Conservation (phyloP, 768 basidiomycete genomes). For the Suillus subaureus region DNA sequence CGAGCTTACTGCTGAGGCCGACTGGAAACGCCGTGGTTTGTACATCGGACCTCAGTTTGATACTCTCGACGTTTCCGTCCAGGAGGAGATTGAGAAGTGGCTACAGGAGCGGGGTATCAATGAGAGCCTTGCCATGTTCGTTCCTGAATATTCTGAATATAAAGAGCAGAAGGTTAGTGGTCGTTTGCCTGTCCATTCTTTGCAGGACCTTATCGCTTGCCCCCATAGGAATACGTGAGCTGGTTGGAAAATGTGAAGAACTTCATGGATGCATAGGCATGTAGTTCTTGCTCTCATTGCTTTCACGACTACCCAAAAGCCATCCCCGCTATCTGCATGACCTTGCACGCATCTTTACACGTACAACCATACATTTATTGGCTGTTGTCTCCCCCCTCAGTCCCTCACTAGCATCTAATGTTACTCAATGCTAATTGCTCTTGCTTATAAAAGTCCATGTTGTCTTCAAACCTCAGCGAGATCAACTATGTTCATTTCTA, state of each 20-base stretch:
- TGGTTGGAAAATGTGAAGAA: slow-evolving; percentile 85
- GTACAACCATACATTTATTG: slow-evolving; percentile 16
- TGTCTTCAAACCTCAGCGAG: not conserved
- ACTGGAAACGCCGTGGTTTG: slow-evolving; percentile 89
- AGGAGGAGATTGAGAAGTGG: slow-evolving; percentile 91
- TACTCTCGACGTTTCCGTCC: slow-evolving; percentile 82
- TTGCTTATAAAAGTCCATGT: not conserved
- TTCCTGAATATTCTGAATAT: slow-evolving; percentile 83
- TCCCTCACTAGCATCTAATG: slow-evolving; percentile 6
- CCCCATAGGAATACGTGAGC: slow-evolving; percentile 79
- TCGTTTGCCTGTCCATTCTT: slow-evolving; percentile 21
- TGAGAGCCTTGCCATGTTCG: slow-evolving; percentile 79
- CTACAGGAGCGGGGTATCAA: slow-evolving; percentile 89
- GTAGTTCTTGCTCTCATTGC: not conserved
- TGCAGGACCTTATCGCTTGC: slow-evolving; percentile 14
- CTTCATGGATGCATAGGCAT: slow-evolving; percentile 68
- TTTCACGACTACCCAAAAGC: slow-evolving; percentile 5
- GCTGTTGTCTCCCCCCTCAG: slow-evolving; percentile 26
- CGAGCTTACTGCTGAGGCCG: slow-evolving; percentile 82
- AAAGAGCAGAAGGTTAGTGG: slow-evolving; percentile 88
- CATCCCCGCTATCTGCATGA: slow-evolving; percentile 2
- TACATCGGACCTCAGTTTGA: slow-evolving; percentile 97
- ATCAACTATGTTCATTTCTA: not conserved
- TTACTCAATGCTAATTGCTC: not conserved
- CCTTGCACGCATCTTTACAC: slow-evolving; percentile 12